Conservation (phyloP, 2,329 filamentous ascomycete genomes). For the Ciborinia camelliae region DNA sequence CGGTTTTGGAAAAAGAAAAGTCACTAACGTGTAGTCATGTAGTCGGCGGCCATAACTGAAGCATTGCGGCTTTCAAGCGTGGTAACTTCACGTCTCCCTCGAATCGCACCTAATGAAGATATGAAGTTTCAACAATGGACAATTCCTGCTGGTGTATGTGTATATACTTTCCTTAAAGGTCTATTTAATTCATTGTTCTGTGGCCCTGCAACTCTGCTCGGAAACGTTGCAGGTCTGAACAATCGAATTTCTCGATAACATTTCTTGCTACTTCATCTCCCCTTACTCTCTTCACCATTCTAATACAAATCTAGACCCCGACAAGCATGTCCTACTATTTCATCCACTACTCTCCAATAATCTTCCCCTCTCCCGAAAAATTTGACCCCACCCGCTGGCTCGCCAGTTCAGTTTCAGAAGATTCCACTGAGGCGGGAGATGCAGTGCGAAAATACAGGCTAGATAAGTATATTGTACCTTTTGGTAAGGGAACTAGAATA, state of each 20-base stretch:
- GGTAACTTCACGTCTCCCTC: constrained; percentile 33
- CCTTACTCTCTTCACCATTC: background rate
- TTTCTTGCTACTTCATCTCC: background rate
- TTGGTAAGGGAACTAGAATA: constrained; percentile 6
- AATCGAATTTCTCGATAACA: background rate
- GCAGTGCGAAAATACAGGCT: background rate
- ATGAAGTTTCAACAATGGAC: constrained; percentile 25
- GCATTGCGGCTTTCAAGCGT: constrained; percentile 4
- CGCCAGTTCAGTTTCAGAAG: background rate
- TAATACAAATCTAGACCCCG: constrained; percentile 10
- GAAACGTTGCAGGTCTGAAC: background rate
- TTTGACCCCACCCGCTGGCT: constrained; percentile 15
- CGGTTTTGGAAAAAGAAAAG: background rate
- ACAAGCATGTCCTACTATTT: constrained; percentile 14
- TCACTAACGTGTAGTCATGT: background rate
- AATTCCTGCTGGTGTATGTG: constrained; percentile 31
- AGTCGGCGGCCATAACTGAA: constrained; percentile 9
- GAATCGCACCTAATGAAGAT: constrained; percentile 31
- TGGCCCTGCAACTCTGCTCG: background rate
- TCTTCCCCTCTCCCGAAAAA: constrained; percentile 11
- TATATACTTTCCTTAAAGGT: background rate
- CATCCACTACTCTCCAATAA: constrained; percentile 7
- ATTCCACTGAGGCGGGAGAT: background rate
- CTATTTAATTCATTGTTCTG: background rate
- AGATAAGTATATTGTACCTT: constrained; percentile 13